phyloP scores from a whole-genome alignment of 306 rosid species.

The Styphnolobium japonicum region DNA sequence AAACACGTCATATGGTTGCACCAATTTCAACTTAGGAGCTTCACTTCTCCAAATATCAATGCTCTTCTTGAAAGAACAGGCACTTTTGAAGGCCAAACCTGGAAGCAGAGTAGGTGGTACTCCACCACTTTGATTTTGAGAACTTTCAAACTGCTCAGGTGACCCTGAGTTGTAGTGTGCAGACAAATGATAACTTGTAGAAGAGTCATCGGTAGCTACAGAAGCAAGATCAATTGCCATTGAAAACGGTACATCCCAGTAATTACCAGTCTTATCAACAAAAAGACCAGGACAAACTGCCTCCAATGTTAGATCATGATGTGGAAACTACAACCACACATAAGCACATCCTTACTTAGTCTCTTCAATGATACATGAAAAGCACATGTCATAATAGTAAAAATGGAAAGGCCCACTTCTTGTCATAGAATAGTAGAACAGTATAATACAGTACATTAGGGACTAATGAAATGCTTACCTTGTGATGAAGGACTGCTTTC shows the following conservation, averaged over 20 bases:
- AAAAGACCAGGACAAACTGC: constrained; percentile 88
- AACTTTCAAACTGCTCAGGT: constrained; percentile 50
- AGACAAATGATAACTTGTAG: constrained; percentile 64
- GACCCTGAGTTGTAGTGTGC: constrained; percentile 58
- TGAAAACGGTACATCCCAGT: constrained; percentile 89
- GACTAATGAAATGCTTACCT: constrained; percentile 41
- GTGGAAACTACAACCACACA: constrained; percentile 61
- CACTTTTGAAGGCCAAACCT: constrained; percentile 70
- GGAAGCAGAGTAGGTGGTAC: constrained; percentile 67
- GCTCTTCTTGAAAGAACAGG: constrained; percentile 59
- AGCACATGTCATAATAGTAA: neutral
- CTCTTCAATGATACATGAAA: constrained; percentile 2
- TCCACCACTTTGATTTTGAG: constrained; percentile 26
- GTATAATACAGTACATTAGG: too few relatives aligned
- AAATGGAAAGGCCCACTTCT: constrained; percentile 7
- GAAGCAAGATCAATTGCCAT: constrained; percentile 77
- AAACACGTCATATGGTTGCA: constrained; percentile 74
- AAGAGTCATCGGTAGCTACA: constrained; percentile 49
- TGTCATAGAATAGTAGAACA: constrained; percentile 1
- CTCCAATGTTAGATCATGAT: constrained; percentile 71
- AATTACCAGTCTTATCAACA: constrained; percentile 65
- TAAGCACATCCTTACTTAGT: neutral
- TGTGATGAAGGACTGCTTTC: constrained; percentile 66
- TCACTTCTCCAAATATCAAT: constrained; percentile 74
- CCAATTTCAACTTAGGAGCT: constrained; percentile 58